Base-by-base conservation (phyloP, 2,329 filamentous ascomycete species). In the Colletotrichum cereale region DNA sequence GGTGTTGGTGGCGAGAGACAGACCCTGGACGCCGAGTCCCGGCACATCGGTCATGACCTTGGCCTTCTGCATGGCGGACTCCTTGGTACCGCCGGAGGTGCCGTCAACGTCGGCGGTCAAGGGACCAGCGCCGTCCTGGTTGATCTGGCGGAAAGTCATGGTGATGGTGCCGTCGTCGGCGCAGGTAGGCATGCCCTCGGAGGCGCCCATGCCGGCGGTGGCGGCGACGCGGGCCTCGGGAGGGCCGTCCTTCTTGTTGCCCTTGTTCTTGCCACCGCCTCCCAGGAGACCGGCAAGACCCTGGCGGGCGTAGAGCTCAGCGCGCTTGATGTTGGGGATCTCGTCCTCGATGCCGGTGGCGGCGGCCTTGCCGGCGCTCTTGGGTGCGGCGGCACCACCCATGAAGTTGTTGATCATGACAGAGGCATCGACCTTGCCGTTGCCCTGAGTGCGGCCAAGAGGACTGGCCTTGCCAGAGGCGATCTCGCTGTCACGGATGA, bases 81-180 rank as follows among this genome's bases (percentile, higher is more conserved):
- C 78, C 76, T 91, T 88, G 5, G 86, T 89, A 65, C 90, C 91
- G 42, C 89, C 90, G 2, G 89, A 92, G 34, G 89, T 91, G 52
- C 84, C 81, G 76, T 93, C 90, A 60, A 92, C 83, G 53, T 84
- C 83, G 11, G 90, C 90, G 38, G 83, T 86, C 58, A 92, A 81
- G 1, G 90, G 90, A 2, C 90, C 91, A 0, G 90, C 91, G 29
- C 90, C 90, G 75, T 92, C 90, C 80, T 92, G 90, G 86, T 92
- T 92, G 82, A 92, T 88, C 83, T 92, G 88, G 79, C 90, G 89
- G 83, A 88, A 92, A 72, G 86, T 89, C 86, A 92, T 86, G 69
- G 84, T 86, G 78, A 93, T 83, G 36, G 85, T 85, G 73, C 91
- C 90, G 66, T 89, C 85, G 70, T 91, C 88, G 26, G 84, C 81